Conservation (phyloP, 768 basidiomycete genomes). For the Filobasidium wieringae region DNA sequence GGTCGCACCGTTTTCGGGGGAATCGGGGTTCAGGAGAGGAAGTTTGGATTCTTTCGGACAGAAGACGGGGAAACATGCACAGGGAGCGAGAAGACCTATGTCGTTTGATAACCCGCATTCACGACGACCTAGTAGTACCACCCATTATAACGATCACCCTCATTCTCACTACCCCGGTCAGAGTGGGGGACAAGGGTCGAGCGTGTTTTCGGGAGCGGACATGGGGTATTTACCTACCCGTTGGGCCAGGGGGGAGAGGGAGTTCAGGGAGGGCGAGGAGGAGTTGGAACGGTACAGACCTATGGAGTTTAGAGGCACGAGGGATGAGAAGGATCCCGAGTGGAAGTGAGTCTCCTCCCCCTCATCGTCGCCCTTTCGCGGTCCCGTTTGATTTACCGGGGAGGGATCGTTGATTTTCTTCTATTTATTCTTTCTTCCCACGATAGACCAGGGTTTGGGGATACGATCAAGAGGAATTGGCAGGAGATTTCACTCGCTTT, state of each 20-base stretch:
- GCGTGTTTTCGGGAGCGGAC: constrained; percentile 23
- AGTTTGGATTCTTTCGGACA: no score
- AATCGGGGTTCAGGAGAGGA: no score
- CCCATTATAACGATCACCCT: no score
- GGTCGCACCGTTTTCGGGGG: constrained; percentile 10
- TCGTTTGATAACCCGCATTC: no score
- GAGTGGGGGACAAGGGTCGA: no score
- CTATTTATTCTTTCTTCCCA: not conserved
- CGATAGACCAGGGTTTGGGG: constrained; percentile 26
- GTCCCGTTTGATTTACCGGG: not conserved
- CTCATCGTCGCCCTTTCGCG: not conserved
- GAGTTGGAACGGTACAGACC: constrained; percentile 36
- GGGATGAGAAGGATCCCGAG: constrained; percentile 29
- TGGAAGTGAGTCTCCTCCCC: constrained; percentile 31
- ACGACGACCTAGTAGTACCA: no score
- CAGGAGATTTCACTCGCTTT: constrained; percentile 32
- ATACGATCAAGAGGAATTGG: constrained; percentile 32
- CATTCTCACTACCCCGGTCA: no score
- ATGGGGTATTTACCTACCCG: constrained; percentile 33
- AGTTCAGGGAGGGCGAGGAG: constrained; percentile 27
- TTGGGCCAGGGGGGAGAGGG: constrained; percentile 35
- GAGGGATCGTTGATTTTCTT: not conserved
- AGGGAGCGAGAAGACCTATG: no score
- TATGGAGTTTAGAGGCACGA: constrained; percentile 28
- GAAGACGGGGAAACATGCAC: no score